Evolutionary conservation across 2,329 filamentous ascomycete species (phyloP).

Genomic region (Penicillium sp.): DNA sequence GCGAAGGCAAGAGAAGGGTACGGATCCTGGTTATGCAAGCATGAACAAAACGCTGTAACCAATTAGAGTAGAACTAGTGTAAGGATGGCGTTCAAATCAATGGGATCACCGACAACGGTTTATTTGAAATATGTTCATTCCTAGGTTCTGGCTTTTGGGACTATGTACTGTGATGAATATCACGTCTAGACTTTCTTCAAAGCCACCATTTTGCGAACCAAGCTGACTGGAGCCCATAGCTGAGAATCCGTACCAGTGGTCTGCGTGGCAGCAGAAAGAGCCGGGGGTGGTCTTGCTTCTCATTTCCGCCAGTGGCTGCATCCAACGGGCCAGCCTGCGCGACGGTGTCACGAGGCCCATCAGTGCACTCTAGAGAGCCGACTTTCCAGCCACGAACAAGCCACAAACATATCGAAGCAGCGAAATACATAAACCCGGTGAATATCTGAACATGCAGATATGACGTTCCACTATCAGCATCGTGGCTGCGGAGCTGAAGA

Average conservation of each 20-base stretch:
- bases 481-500: slow-evolving; percentile 51
- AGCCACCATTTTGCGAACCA: slow-evolving; percentile 33
- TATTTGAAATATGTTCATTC: not conserved
- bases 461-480: slow-evolving; percentile 22
- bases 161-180: not conserved
- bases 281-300: slow-evolving; percentile 14
- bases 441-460: slow-evolving; percentile 52
- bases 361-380: slow-evolving; percentile 27
- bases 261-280: not conserved
- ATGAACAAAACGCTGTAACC: slow-evolving; percentile 14
- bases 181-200: slow-evolving; percentile 29
- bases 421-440: slow-evolving; percentile 59
- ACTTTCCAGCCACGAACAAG: slow-evolving; percentile 42
- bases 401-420: slow-evolving; percentile 49
- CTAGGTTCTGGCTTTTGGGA: not conserved
- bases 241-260: slow-evolving; percentile 3
- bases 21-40: slow-evolving; percentile 42
- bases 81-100: slow-evolving; percentile 10
- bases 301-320: not conserved
- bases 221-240: slow-evolving; percentile 28
- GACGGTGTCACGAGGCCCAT: slow-evolving; percentile 8
- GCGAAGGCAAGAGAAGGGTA: slow-evolving; percentile 82
- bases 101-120: not conserved
- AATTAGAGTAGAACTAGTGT: slow-evolving; percentile 15
- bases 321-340: slow-evolving; percentile 18